These are phyloP conservation scores for Tulasnella sp. DNA, from an alignment of 768 basidiomycete genomes.

Conservation along the genomic window DNA sequence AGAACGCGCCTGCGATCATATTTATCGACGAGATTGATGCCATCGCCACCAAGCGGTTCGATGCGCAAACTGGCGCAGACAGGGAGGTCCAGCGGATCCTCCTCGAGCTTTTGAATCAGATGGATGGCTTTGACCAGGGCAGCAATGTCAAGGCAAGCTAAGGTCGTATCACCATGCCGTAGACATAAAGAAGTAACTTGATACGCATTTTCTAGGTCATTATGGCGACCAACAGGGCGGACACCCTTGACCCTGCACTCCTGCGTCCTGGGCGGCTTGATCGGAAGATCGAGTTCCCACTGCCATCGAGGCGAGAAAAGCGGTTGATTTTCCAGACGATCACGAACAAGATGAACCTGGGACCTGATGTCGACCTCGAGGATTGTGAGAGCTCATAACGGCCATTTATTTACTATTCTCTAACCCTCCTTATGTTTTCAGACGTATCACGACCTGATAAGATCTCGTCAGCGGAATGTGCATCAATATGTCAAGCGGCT, in stretches of 20 bases:
- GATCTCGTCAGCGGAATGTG: constrained; percentile 89
- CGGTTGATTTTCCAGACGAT: constrained; percentile 97
- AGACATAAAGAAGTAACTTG: background rate
- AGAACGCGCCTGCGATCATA: constrained; percentile 95
- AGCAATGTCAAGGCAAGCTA: constrained; percentile 85
- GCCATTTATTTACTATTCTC: background rate
- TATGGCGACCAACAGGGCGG: constrained; percentile 98
- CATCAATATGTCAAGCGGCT: constrained; percentile 91
- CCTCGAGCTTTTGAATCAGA: constrained; percentile 92
- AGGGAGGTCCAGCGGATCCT: constrained; percentile 97
- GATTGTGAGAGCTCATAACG: constrained; percentile 56
- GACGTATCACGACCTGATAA: constrained; percentile 96
- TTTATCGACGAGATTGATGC: constrained; percentile 99
- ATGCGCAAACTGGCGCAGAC: constrained; percentile 98
- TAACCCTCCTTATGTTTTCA: constrained; percentile 27
- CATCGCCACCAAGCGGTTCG: constrained; percentile 98
- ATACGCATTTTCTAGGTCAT: constrained; percentile 58
- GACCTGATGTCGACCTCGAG: constrained; percentile 95
- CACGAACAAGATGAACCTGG: constrained; percentile 93
- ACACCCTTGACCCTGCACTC: constrained; percentile 94
- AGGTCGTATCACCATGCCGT: background rate
- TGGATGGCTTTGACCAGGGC: constrained; percentile 99
- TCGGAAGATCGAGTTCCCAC: constrained; percentile 97
- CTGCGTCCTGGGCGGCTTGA: constrained; percentile 96
- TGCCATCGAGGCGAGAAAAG: constrained; percentile 87